Conservation (phyloP, 2,329 filamentous ascomycete species). For the Akanthomyces dipterigenus region DNA sequence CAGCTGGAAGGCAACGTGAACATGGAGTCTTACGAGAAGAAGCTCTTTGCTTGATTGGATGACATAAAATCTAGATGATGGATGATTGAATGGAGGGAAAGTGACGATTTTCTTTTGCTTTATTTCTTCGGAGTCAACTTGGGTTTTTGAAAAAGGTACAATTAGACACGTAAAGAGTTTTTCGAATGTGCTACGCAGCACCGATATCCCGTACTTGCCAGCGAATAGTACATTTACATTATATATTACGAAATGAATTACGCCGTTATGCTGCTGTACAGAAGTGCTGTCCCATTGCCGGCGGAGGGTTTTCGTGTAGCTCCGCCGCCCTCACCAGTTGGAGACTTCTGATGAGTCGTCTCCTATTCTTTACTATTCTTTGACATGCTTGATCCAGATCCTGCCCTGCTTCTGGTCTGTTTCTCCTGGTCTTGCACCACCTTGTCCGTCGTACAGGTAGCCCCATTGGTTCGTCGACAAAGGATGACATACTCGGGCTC, state of each 20-base stretch:
- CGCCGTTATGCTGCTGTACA: constrained; percentile 10
- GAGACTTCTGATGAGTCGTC: background rate
- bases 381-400: background rate
- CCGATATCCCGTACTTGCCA: constrained; percentile 13
- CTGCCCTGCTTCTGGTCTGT: background rate
- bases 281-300: constrained; percentile 9
- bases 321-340: background rate
- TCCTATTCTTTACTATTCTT: background rate
- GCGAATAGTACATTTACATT: constrained; percentile 12
- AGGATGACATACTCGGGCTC: constrained; percentile 55
- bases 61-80: constrained; percentile 7
- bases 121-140: constrained; percentile 3
- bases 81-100: constrained; percentile 1
- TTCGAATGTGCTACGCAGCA: constrained; percentile 9
- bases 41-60: constrained; percentile 75
- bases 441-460: background rate
- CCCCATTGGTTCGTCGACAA: constrained; percentile 26
- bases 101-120: constrained; percentile 1
- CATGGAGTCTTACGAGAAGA: constrained; percentile 99
- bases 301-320: background rate
- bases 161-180: constrained; percentile 12
- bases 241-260: constrained; percentile 8
- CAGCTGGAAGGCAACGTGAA: constrained; percentile 96
- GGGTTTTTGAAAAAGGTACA: constrained; percentile 7
- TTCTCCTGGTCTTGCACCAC: background rate